These are phyloP conservation scores for Aspergillus quadricinctus DNA, from an alignment of 2,329 filamentous ascomycete genomes.

Conservation along the genomic window DNA sequence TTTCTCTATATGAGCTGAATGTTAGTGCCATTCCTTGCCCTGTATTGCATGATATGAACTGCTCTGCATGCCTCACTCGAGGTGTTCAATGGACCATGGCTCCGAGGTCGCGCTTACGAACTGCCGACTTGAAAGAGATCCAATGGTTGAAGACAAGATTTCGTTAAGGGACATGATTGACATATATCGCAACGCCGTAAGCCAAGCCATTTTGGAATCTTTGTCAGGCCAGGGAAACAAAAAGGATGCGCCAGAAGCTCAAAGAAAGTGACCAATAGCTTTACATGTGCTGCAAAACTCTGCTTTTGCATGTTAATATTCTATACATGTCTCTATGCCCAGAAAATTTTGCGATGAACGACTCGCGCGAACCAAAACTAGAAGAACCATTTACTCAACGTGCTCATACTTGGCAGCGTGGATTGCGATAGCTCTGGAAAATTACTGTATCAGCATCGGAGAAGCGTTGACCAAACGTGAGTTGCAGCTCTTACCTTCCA, in stretches of 20 bases:
- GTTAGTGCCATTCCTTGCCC: too few relatives aligned
- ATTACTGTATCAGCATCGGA: constrained; percentile 5
- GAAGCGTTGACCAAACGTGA: neutral
- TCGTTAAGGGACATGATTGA: constrained; percentile 5
- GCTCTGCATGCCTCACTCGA: neutral
- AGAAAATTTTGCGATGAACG: constrained; percentile 13
- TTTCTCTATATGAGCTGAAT: too few relatives aligned
- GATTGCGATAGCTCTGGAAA: constrained; percentile 64
- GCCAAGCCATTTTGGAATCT: constrained; percentile 2
- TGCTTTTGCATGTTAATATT: constrained; percentile 16
- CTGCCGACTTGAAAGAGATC: neutral
- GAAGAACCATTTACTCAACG: constrained; percentile 29
- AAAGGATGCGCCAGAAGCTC: constrained; percentile 1
- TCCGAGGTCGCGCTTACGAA: neutral
- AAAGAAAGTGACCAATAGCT: neutral
- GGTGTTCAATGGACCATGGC: neutral
- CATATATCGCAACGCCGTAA: constrained; percentile 9
- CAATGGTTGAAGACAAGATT: neutral
- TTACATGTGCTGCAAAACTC: constrained; percentile 8
- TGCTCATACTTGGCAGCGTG: constrained; percentile 70
- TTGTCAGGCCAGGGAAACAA: neutral
- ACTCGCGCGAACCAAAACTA: constrained; percentile 7
- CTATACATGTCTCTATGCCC: constrained; percentile 25
- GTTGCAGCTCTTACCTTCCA: constrained; percentile 61
- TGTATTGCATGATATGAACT: too few relatives aligned